Conservation (phyloP, 257 asterid species). For the Jacaranda mimosifolia region DNA sequence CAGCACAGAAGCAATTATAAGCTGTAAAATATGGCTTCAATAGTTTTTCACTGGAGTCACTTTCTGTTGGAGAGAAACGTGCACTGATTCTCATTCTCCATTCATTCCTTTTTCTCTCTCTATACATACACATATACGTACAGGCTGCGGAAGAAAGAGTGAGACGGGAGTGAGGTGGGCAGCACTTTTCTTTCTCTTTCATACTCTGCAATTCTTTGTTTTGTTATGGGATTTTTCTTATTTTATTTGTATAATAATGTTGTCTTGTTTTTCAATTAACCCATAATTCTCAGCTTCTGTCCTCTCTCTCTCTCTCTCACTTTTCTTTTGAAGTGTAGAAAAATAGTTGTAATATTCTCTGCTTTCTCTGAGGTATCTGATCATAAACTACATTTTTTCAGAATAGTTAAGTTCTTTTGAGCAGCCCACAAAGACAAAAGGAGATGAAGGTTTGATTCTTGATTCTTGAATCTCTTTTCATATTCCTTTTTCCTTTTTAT, state of each 20-base stretch:
- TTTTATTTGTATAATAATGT: constrained; percentile 14
- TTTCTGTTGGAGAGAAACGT: constrained; percentile 40
- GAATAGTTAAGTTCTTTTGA: constrained; percentile 6
- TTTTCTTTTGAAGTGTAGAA: constrained; percentile 1
- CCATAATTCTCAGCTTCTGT: constrained; percentile 45
- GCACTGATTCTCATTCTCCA: constrained; percentile 40
- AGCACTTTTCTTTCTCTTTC: constrained; percentile 34
- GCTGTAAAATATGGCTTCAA: neutral
- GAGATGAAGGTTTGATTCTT: constrained; percentile 69
- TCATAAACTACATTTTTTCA: constrained; percentile 28
- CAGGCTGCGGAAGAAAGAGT: neutral
- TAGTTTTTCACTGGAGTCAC: constrained; percentile 39
- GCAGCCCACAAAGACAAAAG: constrained; percentile 6
- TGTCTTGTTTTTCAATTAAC: constrained; percentile 25
- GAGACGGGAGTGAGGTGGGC: constrained; percentile 37
- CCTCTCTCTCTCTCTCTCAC: constrained; percentile 17
- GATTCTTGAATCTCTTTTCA: constrained; percentile 25
- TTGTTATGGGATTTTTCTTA: constrained; percentile 14
- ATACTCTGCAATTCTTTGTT: constrained; percentile 27
- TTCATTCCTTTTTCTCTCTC: neutral
- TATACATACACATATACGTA: constrained; percentile 29
- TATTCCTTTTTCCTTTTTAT: neutral
- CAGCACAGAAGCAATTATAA: neutral
- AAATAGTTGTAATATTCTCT: neutral
- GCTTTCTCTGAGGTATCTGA: constrained; percentile 25